Conservation (phyloP, 164 flowering plant genomes). For the Stephania cephalantha region DNA sequence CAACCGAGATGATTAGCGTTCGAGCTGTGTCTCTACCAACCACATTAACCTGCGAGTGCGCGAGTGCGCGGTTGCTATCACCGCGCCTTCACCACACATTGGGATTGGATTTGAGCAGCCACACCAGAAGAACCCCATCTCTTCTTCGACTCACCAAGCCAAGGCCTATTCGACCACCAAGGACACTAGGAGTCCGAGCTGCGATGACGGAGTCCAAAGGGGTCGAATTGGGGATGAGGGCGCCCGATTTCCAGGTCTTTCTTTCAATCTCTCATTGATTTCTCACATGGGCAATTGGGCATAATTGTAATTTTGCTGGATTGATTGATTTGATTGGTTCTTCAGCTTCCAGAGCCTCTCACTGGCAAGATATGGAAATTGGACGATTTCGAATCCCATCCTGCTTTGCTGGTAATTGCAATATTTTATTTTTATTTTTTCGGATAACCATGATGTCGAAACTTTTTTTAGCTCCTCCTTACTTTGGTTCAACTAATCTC, state of each 20-base stretch:
- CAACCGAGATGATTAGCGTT: no score
- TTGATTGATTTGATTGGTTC: neutral
- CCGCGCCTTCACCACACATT: no score
- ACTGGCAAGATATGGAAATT: constrained; percentile 79
- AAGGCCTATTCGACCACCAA: no score
- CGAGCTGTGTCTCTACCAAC: no score
- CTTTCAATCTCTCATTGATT: neutral
- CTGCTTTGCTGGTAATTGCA: constrained; percentile 66
- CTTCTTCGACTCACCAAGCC: no score
- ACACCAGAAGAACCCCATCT: no score
- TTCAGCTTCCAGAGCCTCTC: constrained; percentile 82
- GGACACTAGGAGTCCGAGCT: constrained; percentile 32
- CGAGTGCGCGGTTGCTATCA: no score
- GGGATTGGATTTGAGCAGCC: no score
- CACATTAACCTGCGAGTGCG: no score
- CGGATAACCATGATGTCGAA: neutral
- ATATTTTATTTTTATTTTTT: neutral
- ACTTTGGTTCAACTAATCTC: no score
- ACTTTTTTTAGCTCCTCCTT: no score
- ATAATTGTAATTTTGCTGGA: neutral
- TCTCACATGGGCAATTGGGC: neutral
- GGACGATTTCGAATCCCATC: constrained; percentile 75
- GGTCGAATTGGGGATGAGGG: constrained; percentile 58
- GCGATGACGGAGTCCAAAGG: constrained; percentile 69
- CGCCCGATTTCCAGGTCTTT: constrained; percentile 73